Conservation (phyloP, 2,329 filamentous ascomycete genomes). For the Colletotrichum lini region DNA sequence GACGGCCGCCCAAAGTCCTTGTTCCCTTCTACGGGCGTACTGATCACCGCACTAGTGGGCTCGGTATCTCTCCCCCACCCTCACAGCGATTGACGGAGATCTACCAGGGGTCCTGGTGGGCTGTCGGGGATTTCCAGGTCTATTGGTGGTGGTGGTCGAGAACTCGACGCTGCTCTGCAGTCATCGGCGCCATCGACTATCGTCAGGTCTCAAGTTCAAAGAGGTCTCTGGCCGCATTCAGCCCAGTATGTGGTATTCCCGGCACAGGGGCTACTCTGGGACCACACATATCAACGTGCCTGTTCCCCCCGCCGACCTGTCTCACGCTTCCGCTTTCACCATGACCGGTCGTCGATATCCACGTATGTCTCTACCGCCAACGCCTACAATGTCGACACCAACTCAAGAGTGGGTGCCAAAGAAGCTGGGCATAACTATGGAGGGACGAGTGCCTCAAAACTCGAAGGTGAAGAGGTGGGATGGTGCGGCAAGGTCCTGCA, state of each 20-base stretch:
- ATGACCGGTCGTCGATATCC: constrained; percentile 24
- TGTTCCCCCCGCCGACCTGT: constrained; percentile 15
- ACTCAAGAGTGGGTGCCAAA: constrained; percentile 52
- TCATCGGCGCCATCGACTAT: constrained; percentile 28
- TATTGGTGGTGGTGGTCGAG: constrained; percentile 7
- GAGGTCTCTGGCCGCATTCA: constrained; percentile 31
- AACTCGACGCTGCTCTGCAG: constrained; percentile 25
- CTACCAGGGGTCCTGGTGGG: constrained; percentile 2
- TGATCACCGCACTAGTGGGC: constrained; percentile 11
- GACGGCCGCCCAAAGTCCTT: constrained; percentile 18
- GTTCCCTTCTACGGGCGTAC: constrained; percentile 32
- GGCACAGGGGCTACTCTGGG: background rate
- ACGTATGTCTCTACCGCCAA: constrained; percentile 24
- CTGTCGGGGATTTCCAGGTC: constrained; percentile 5
- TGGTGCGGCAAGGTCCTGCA: constrained; percentile 60
- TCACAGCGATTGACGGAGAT: constrained; percentile 25
- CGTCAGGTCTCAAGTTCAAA: background rate
- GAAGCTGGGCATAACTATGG: constrained; percentile 50
- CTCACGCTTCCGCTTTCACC: constrained; percentile 15
- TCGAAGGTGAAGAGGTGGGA: constrained; percentile 65
- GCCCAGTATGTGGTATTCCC: constrained; percentile 13
- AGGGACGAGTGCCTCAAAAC: constrained; percentile 46
- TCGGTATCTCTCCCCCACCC: constrained; percentile 8
- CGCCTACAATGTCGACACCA: constrained; percentile 26
- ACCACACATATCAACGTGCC: constrained; percentile 34